phyloP scores from a whole-genome alignment of 2,329 filamentous ascomycete species.

The Aspergillus amoenus region DNA sequence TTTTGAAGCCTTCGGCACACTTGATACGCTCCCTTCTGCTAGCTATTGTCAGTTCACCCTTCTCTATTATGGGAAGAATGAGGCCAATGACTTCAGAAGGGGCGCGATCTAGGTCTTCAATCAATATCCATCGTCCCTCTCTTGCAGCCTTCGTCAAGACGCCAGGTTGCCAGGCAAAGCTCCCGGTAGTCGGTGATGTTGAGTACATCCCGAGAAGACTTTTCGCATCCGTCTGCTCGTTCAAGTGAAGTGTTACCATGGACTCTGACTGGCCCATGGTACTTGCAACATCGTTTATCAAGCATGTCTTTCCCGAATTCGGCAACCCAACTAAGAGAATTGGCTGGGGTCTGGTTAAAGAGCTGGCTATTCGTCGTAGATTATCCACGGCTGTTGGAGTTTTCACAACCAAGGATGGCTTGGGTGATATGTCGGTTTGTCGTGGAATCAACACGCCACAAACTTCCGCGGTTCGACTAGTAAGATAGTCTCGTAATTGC shows the following conservation, averaged over 20 bases:
- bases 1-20: conserved; percentile 80
- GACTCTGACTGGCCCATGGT: conserved; percentile 74
- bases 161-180: conserved; percentile 88
- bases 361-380: conserved; percentile 65
- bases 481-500: conserved; percentile 45
- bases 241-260: conserved; percentile 93
- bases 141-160: conserved; percentile 90
- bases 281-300: conserved; percentile 78
- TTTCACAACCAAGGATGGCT: conserved; percentile 58
- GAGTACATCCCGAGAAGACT: conserved; percentile 93
- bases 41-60: conserved; percentile 85
- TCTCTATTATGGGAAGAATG: conserved; percentile 86
- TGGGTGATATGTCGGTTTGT: conserved; percentile 49
- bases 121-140: conserved; percentile 94
- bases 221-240: conserved; percentile 98
- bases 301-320: conserved; percentile 85
- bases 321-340: conserved; percentile 79
- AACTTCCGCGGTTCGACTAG: conserved; percentile 63
- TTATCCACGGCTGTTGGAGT: conserved; percentile 75
- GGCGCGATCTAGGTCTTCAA: conserved; percentile 93
- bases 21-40: conserved; percentile 82
- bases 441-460: conserved; percentile 66
- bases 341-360: conserved; percentile 67
- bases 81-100: conserved; percentile 94
- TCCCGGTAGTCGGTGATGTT: conserved; percentile 80